Evolutionary conservation across 495 filamentous ascomycete species (phyloP).

Genomic region (Penicillium malachiteum): DNA sequence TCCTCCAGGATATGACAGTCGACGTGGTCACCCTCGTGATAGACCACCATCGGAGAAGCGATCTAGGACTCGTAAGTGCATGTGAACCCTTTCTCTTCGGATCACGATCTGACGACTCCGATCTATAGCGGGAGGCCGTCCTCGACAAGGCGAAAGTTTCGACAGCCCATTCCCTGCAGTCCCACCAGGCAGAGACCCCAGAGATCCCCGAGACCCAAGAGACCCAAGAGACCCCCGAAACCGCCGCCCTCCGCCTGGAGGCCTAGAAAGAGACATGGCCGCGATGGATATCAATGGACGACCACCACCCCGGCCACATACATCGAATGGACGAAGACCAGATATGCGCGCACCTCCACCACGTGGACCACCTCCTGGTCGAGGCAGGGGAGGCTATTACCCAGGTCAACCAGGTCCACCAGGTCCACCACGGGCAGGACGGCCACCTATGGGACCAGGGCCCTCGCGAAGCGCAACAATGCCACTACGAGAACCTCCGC

Average conservation of each 20-base stretch:
- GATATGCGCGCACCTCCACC: constrained; percentile 28
- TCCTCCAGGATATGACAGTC: constrained; percentile 27
- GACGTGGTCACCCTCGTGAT: constrained; percentile 28
- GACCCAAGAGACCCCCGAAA: constrained; percentile 15
- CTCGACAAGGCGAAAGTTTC: constrained; percentile 51
- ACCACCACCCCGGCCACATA: constrained; percentile 38
- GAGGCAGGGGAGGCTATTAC: constrained; percentile 27
- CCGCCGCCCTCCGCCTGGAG: constrained; percentile 24
- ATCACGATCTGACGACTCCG: constrained; percentile 12
- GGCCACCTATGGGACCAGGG: constrained; percentile 7
- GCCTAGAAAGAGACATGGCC: constrained; percentile 55
- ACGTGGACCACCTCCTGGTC: constrained; percentile 22
- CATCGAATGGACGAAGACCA: constrained; percentile 34
- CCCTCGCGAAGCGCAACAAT: constrained; percentile 41
- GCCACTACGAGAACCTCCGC: constrained; percentile 25
- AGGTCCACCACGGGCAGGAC: constrained; percentile 4
- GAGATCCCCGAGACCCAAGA: constrained; percentile 17
- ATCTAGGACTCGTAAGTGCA: constrained; percentile 36
- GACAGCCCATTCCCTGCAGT: constrained; percentile 71
- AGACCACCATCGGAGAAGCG: constrained; percentile 27
- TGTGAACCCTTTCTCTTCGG: not conserved
- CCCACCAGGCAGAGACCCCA: constrained; percentile 30
- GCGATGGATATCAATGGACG: constrained; percentile 55
- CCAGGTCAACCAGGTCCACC: too few species aligned
- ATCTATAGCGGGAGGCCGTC: constrained; percentile 18